phyloP scores from a whole-genome alignment of 495 filamentous ascomycete genomes.

The Podospora bellae-mahoneyi region DNA sequence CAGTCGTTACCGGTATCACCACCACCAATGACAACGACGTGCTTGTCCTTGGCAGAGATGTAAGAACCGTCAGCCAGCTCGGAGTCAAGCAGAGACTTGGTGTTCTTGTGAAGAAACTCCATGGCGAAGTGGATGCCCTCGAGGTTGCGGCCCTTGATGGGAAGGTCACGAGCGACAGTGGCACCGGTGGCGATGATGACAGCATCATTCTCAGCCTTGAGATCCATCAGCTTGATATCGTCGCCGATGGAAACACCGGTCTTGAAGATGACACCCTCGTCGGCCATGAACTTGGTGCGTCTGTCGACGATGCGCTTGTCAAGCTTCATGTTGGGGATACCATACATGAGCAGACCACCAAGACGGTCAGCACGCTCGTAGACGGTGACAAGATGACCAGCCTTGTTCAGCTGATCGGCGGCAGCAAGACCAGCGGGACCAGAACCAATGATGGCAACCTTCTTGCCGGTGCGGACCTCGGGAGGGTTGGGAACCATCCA shows the following conservation, averaged over 20 bases:
- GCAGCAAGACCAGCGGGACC: constrained; percentile 88
- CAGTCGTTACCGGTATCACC: constrained; percentile 99
- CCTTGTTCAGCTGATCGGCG: constrained; percentile 94
- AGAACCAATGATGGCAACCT: constrained; percentile 87
- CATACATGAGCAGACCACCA: constrained; percentile 96
- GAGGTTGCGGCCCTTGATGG: constrained; percentile 85
- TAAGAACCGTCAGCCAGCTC: constrained; percentile 81
- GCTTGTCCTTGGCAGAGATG: constrained; percentile 94
- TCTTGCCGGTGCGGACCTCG: constrained; percentile 81
- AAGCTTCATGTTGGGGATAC: constrained; percentile 99
- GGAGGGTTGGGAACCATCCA: constrained; percentile 94
- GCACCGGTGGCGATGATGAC: constrained; percentile 96
- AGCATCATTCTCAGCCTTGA: constrained; percentile 75
- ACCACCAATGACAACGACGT: constrained; percentile 97
- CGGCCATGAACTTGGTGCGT: constrained; percentile 92
- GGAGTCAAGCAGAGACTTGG: constrained; percentile 96
- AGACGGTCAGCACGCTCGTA: constrained; percentile 94
- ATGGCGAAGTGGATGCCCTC: constrained; percentile 97
- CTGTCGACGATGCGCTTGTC: constrained; percentile 98
- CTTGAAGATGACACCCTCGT: constrained; percentile 83
- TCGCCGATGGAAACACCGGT: constrained; percentile 76
- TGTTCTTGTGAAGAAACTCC: constrained; percentile 98
- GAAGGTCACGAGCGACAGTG: constrained; percentile 93
- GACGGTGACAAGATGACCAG: constrained; percentile 85
- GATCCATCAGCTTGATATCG: constrained; percentile 69